Conservation (phyloP, 2,329 filamentous ascomycete species). For the Pyrenophora teres region DNA sequence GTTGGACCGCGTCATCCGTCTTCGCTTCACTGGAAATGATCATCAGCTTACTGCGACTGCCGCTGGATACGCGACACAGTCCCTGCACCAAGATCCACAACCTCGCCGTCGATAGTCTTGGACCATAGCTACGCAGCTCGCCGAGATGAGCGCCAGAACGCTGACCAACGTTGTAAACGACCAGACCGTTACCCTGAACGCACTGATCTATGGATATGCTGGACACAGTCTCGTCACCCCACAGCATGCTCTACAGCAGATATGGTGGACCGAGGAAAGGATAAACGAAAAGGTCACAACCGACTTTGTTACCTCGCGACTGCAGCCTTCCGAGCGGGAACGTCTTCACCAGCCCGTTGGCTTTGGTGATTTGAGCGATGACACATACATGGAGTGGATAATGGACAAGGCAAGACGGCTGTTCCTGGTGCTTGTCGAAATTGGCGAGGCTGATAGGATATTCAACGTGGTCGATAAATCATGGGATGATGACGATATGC, state of each 20-base stretch:
- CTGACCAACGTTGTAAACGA: slow-evolving; percentile 50
- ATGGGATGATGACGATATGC: slow-evolving; percentile 77
- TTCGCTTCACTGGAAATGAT: slow-evolving; percentile 31
- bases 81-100: slow-evolving; percentile 17
- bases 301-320: slow-evolving; percentile 67
- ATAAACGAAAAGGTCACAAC: slow-evolving; percentile 73
- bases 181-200: slow-evolving; percentile 54
- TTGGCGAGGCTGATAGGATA: slow-evolving; percentile 73
- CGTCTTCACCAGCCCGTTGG: slow-evolving; percentile 66
- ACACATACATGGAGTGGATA: slow-evolving; percentile 81
- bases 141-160: slow-evolving; percentile 45
- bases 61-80: slow-evolving; percentile 24
- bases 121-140: slow-evolving; percentile 3
- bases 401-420: slow-evolving; percentile 69
- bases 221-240: slow-evolving; percentile 57
- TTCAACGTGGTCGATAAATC: slow-evolving; percentile 76
- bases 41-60: slow-evolving; percentile 22
- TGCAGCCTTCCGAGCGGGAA: slow-evolving; percentile 66
- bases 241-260: slow-evolving; percentile 54
- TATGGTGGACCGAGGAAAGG: slow-evolving; percentile 74
- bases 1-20: slow-evolving; percentile 8
- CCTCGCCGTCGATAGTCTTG: slow-evolving; percentile 17
- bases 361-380: slow-evolving; percentile 72
- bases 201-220: slow-evolving; percentile 56
- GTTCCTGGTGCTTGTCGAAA: slow-evolving; percentile 72